A percentile compares a stretch with the other conserved stretches of the same genome.
Evolutionary conservation across 2,329 filamentous ascomycete genomes (phyloP).

Genomic region (Scedosporium apiospermum): DNA sequence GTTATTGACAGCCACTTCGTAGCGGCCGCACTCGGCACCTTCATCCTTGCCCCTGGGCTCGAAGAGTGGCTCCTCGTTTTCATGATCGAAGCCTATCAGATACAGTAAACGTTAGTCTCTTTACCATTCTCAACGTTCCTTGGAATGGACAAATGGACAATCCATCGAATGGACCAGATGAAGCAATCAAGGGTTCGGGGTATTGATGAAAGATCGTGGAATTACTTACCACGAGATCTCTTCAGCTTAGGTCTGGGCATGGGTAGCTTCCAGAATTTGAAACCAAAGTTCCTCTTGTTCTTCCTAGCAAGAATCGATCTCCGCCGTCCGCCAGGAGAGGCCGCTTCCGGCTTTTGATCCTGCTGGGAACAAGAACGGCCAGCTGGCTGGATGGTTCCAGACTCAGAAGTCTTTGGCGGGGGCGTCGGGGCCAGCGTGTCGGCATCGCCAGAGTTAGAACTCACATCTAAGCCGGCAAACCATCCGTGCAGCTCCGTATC

Average conservation of each 20-base stretch:
- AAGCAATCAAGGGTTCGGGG: too few species aligned
- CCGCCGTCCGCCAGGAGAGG: background rate
- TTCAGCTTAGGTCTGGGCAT: slow-evolving; percentile 36
- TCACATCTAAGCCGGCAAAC: too few species aligned
- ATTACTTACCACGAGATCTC: slow-evolving; percentile 28
- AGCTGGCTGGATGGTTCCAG: too few species aligned
- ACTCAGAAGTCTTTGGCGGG: too few species aligned
- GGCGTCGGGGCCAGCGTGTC: too few species aligned
- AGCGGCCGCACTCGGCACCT: background rate
- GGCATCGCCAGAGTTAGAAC: too few species aligned
- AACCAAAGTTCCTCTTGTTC: slow-evolving; percentile 43
- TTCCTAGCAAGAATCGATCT: slow-evolving; percentile 6
- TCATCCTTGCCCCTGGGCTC: background rate
- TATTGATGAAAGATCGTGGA: background rate
- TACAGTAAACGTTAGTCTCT: background rate
- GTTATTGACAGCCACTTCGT: background rate
- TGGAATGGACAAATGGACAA: too few species aligned
- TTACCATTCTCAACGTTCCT: too few species aligned
- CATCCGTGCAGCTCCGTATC: too few species aligned
- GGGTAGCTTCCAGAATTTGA: slow-evolving; percentile 46
- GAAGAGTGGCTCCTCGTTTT: background rate
- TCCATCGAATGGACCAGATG: too few species aligned
- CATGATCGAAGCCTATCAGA: background rate
- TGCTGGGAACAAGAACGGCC: background rate
- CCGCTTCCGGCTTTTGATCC: background rate